These are phyloP conservation scores for Ricinus communis DNA, from an alignment of 345 rosid species.

Conservation along the genomic window DNA sequence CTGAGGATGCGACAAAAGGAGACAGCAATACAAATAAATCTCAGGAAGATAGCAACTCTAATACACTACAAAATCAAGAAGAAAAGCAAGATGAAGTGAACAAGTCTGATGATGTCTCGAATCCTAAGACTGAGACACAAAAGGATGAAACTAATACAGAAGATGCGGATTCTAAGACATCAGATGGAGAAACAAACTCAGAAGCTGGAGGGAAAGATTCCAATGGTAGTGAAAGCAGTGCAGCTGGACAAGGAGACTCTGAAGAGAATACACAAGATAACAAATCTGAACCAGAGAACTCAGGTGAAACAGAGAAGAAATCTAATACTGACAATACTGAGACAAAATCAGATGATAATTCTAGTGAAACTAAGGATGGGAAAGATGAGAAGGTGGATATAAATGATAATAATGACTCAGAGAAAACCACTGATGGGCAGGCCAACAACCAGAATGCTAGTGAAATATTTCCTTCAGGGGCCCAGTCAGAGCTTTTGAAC, in stretches of 20 bases:
- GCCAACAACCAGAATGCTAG: conserved; percentile 43
- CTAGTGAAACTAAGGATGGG: conserved; percentile 32
- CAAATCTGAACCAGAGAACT: conserved; percentile 22
- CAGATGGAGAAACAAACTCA: conserved; percentile 25
- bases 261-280: conserved; percentile 38
- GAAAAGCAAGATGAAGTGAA: conserved; percentile 33
- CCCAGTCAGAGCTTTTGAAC: conserved; percentile 76
- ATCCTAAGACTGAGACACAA: conserved; percentile 27
- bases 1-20: conserved; percentile 64
- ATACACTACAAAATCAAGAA: conserved; percentile 26
- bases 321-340: conserved; percentile 39
- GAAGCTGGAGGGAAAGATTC: conserved; percentile 38
- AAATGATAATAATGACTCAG: conserved; percentile 40
- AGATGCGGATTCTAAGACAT: conserved; percentile 30
- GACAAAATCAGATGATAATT: conserved; percentile 33
- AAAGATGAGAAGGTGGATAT: conserved; percentile 50
- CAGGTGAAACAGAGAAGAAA: conserved; percentile 36
- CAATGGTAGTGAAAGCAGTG: conserved; percentile 37
- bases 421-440: conserved; percentile 46
- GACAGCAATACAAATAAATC: conserved; percentile 31
- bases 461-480: conserved; percentile 75
- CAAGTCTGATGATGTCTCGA: conserved; percentile 38
- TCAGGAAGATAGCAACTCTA: conserved; percentile 31
- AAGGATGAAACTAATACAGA: conserved; percentile 32
- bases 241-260: conserved; percentile 43